A percentile compares a stretch with the other conserved stretches of the same genome.
These are phyloP conservation scores for Takashimella koratensis DNA, from an alignment of 1,284 basidiomycete genomes.

Conservation along the genomic window DNA sequence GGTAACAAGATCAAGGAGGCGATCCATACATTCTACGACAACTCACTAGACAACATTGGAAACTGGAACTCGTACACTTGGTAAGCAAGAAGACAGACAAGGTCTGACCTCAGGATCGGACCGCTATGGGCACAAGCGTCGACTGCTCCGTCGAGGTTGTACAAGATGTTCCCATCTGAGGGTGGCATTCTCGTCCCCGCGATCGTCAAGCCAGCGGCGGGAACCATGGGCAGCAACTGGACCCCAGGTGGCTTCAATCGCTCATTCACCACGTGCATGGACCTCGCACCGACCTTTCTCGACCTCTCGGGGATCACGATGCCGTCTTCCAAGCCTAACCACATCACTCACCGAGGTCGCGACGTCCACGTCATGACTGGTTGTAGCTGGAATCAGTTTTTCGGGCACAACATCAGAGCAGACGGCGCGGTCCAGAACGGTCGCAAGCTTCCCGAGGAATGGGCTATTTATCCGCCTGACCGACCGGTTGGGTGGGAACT, in stretches of 20 bases:
- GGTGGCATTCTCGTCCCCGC: constrained; percentile 10
- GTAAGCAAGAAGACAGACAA: constrained; percentile 9
- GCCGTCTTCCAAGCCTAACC: constrained; percentile 3
- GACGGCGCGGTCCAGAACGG: neutral
- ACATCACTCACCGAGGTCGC: constrained; percentile 12
- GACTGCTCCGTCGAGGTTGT: constrained; percentile 28
- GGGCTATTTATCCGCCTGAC: constrained; percentile 2
- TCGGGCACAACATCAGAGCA: neutral
- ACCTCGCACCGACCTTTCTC: constrained; percentile 41
- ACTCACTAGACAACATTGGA: constrained; percentile 1
- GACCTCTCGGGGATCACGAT: constrained; percentile 27
- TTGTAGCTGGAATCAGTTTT: neutral
- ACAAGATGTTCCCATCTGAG: constrained; percentile 15
- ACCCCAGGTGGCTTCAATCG: constrained; percentile 6
- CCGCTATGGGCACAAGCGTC: constrained; percentile 32
- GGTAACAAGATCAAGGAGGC: neutral
- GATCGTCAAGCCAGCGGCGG: neutral
- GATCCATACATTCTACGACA: constrained; percentile 1
- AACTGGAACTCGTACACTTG: constrained; percentile 13
- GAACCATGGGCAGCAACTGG: constrained; percentile 3
- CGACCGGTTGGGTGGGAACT: constrained; percentile 9
- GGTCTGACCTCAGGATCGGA: constrained; percentile 21
- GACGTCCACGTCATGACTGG: constrained; percentile 7
- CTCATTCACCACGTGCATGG: constrained; percentile 41
- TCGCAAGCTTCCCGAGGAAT: neutral